Evolutionary conservation across 2,329 filamentous ascomycete genomes (phyloP), one percentile per base, ranked within the genome.

Genomic region (Trichophyton schoenleinii): DNA sequence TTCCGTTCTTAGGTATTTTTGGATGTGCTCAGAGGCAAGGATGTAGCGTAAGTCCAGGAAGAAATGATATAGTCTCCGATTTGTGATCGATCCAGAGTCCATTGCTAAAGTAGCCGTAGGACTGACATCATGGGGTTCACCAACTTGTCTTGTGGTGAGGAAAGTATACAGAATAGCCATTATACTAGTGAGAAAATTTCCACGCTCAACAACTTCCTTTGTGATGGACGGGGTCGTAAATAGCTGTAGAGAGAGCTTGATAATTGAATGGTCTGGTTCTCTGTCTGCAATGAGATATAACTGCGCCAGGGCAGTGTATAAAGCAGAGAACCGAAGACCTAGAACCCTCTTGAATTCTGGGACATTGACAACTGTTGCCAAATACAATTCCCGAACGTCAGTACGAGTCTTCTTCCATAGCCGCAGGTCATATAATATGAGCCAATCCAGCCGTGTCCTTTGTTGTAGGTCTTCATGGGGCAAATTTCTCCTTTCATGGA

Each of bases 131-230:
- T 89, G 88, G 0, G 94, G 92, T 71, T 96, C 91, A 0, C 91
- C 91, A 44, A 99, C 94, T 78, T 99, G 94, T 59, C 95, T 83
- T 3, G 91, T 96, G 0, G 94, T 99, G 44, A 99, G 77, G 76
- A 99, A 99, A 0, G 95, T 97, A 73, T 97, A 99, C 0, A 99
- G 79, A 64, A 99, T 99, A 13, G 94, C 91, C 82, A 97, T 88
- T 44, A 99, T 80, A 67, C 90, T 96, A 7, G 91, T 96, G 66
- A 99, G 79, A 70, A 99, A 99, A 72, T 99, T 99, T 31, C 91
- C 92, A 53, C 91, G 84, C 69, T 96, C 89, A 7, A 99, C 90
- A 58, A 97, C 88, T 74, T 99, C 95, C 52, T 91, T 88, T 0
- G 92, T 97, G 66, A 99, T 97, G 0, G 92, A 95, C 1, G 94